Evolutionary conservation across 2,329 filamentous ascomycete genomes (phyloP).

Genomic region (Fusarium sp.): DNA sequence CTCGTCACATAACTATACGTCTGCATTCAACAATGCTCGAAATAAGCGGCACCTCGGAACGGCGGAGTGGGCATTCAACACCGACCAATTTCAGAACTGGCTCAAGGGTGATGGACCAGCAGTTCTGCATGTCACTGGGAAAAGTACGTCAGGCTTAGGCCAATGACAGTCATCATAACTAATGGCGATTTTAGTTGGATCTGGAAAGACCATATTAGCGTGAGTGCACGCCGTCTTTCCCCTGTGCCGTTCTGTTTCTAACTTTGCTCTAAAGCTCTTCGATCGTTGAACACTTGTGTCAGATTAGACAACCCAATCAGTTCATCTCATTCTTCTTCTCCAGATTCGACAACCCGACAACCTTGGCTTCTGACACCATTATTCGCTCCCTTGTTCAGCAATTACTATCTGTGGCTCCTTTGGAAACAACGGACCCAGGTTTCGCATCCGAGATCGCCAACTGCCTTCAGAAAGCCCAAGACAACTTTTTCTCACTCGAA

Average conservation of each 20-base stretch:
- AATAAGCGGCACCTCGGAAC: constrained; percentile 27
- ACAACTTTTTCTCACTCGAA: not conserved
- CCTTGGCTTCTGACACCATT: not conserved
- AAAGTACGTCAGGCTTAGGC: too few relatives aligned
- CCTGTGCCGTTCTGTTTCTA: too few relatives aligned
- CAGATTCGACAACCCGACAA: not conserved
- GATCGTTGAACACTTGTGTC: not conserved
- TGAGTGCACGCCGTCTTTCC: too few relatives aligned
- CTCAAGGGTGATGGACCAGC: accelerated
- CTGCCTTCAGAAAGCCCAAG: not conserved
- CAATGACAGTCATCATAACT: too few relatives aligned
- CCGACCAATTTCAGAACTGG: constrained; percentile 8
- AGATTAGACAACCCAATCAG: not conserved
- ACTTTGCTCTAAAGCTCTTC: not conserved
- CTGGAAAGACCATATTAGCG: constrained; percentile 30
- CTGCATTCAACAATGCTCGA: constrained; percentile 5
- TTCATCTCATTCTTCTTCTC: constrained; percentile 19
- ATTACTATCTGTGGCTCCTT: not conserved
- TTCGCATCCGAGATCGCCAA: not conserved
- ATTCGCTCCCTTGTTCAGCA: constrained; percentile 8
- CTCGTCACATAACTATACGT: constrained; percentile 11
- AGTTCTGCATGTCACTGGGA: constrained; percentile 22
- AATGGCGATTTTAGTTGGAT: constrained; percentile 32
- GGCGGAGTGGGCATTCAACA: constrained; percentile 12
- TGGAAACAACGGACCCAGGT: not conserved